Evolutionary conservation across 345 rosid species (phyloP).

Genomic region (Corymbia maculata): DNA sequence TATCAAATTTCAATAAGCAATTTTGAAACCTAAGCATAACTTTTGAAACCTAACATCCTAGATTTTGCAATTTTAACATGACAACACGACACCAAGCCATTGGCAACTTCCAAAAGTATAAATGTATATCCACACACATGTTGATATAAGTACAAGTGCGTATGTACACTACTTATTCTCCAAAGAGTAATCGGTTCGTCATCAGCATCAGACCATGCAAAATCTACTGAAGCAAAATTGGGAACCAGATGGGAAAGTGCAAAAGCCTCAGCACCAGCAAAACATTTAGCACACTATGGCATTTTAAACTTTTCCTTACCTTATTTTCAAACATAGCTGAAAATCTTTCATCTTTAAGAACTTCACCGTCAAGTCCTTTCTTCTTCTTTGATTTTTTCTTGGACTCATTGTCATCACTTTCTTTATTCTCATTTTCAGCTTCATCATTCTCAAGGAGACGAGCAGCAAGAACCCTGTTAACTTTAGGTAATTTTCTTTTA

Average conservation of each 20-base stretch:
- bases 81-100: background rate
- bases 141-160: background rate
- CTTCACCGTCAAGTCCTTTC: conserved; percentile 42
- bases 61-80: background rate
- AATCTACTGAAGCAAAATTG: background rate
- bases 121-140: background rate
- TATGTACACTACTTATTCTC: background rate
- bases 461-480: conserved; percentile 61
- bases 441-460: conserved; percentile 45
- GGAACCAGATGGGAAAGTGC: background rate
- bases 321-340: conserved; percentile 31
- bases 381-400: conserved; percentile 68
- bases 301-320: conserved; percentile 25
- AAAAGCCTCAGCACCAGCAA: background rate
- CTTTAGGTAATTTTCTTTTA: conserved; percentile 60
- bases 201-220: background rate
- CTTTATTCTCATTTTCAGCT: conserved; percentile 34
- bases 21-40: background rate
- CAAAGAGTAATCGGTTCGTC: background rate
- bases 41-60: background rate
- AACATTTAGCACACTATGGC: background rate
- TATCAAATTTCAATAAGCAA: background rate
- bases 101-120: background rate
- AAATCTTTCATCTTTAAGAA: conserved; percentile 59
- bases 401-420: conserved; percentile 23